Percentiles rank a stretch among this genome's conserved stretches.
These are phyloP conservation scores for Iberis amara DNA, from an alignment of 441 rosid species.

Conservation along the genomic window DNA sequence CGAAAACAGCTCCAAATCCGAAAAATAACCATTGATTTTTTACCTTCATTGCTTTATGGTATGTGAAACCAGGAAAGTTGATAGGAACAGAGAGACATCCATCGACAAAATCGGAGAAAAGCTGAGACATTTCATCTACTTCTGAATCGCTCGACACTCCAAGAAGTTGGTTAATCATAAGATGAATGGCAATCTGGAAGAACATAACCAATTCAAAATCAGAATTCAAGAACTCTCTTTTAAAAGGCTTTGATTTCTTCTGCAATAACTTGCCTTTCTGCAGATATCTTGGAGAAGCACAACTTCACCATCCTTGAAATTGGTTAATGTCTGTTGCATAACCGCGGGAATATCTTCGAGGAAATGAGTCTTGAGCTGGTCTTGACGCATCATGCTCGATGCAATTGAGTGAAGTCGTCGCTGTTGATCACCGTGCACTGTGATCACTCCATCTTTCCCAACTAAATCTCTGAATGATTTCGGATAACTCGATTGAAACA, in stretches of 20 bases:
- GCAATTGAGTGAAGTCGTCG: constrained; percentile 72
- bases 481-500: constrained; percentile 78
- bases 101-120: constrained; percentile 75
- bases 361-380: constrained; percentile 60
- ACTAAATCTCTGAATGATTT: constrained; percentile 79
- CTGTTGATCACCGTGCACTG: constrained; percentile 69
- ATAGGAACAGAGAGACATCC: constrained; percentile 84
- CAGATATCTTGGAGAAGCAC: constrained; percentile 71
- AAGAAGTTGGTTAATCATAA: constrained; percentile 71
- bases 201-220: constrained; percentile 6
- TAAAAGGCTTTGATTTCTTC: neutral
- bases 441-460: constrained; percentile 78
- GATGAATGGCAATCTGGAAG: constrained; percentile 67
- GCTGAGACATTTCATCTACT: constrained; percentile 62
- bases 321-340: constrained; percentile 41
- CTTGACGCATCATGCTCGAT: constrained; percentile 64
- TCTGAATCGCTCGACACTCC: constrained; percentile 56
- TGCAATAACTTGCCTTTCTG: constrained; percentile 52
- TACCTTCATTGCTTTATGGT: constrained; percentile 74
- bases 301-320: constrained; percentile 40
- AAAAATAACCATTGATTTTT: neutral
- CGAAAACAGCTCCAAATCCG: neutral
- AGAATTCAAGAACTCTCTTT: neutral
- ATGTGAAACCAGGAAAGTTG: constrained; percentile 68
- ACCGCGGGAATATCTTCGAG: constrained; percentile 54